Evolutionary conservation across 208 protist species (phyloP).

Genomic region (Leptomonas seymouri): DNA sequence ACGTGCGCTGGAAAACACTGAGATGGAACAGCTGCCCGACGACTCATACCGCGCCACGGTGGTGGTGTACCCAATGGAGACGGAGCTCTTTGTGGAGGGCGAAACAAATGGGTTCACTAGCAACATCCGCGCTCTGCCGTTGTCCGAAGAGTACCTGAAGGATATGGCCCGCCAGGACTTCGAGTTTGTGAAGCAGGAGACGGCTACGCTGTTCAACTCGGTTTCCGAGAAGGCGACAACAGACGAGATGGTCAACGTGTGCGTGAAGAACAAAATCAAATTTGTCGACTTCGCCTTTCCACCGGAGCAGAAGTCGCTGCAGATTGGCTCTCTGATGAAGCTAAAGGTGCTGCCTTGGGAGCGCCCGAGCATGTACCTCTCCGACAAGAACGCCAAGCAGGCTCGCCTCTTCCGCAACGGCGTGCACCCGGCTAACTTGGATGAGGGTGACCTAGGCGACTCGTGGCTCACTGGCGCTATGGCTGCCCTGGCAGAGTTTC

Average conservation of each 20-base stretch:
- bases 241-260: constrained; percentile 61
- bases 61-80: constrained; percentile 77
- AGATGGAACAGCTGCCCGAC: constrained; percentile 40
- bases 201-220: constrained; percentile 48
- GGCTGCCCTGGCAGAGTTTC: constrained; percentile 66
- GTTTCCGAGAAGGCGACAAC: constrained; percentile 44
- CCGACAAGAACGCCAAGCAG: constrained; percentile 68
- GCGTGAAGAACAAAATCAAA: constrained; percentile 59
- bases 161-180: constrained; percentile 63
- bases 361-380: constrained; percentile 81
- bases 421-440: constrained; percentile 76
- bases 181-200: constrained; percentile 58
- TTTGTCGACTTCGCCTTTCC: constrained; percentile 85
- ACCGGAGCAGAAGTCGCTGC: constrained; percentile 71
- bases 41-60: constrained; percentile 60
- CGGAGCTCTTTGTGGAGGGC: constrained; percentile 75
- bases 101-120: constrained; percentile 60
- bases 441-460: constrained; percentile 83
- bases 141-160: constrained; percentile 69
- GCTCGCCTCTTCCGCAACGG: constrained; percentile 76
- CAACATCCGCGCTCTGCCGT: constrained; percentile 61
- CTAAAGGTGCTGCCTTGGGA: constrained; percentile 81
- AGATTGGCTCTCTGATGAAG: constrained; percentile 56
- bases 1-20: constrained; percentile 68
- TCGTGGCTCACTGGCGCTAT: constrained; percentile 80